phyloP scores from a whole-genome alignment of 495 filamentous ascomycete species.

The Neurospora pannonica region DNA sequence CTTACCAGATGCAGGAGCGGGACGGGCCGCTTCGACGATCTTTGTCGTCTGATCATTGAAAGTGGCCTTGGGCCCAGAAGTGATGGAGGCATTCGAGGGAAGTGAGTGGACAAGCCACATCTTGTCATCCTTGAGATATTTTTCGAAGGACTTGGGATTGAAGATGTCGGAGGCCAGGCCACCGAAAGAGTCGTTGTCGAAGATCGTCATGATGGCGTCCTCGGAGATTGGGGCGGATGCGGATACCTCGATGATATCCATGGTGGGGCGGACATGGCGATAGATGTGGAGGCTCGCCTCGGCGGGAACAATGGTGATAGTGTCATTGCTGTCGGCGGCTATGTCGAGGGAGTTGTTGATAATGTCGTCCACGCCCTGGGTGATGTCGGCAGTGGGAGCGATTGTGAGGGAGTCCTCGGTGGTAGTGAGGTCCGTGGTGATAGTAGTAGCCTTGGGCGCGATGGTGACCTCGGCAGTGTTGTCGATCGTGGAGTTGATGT shows the following conservation, averaged over 20 bases:
- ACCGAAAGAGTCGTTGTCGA: background rate
- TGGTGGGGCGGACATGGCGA: background rate
- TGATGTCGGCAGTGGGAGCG: background rate
- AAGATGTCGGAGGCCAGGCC: background rate
- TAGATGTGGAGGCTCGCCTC: background rate
- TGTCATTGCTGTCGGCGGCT: too few species aligned
- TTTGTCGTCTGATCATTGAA: fast-evolving
- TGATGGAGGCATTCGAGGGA: background rate
- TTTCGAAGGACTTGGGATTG: fast-evolving
- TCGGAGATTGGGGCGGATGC: fast-evolving
- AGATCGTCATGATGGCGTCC: fast-evolving
- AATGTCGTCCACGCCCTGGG: too few species aligned
- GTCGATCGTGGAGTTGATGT: too few species aligned
- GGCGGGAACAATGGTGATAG: background rate
- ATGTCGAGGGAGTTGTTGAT: too few species aligned
- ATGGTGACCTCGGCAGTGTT: too few species aligned
- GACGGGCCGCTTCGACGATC: background rate
- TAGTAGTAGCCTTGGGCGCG: too few species aligned
- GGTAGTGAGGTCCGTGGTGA: too few species aligned
- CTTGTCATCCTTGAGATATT: background rate
- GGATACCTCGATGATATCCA: background rate
- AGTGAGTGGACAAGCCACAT: background rate
- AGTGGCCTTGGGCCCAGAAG: background rate
- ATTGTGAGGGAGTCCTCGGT: too few species aligned
- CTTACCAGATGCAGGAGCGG: fast-evolving